Base-by-base conservation (phyloP, 495 filamentous ascomycete species). In the Penicillium parvum region DNA sequence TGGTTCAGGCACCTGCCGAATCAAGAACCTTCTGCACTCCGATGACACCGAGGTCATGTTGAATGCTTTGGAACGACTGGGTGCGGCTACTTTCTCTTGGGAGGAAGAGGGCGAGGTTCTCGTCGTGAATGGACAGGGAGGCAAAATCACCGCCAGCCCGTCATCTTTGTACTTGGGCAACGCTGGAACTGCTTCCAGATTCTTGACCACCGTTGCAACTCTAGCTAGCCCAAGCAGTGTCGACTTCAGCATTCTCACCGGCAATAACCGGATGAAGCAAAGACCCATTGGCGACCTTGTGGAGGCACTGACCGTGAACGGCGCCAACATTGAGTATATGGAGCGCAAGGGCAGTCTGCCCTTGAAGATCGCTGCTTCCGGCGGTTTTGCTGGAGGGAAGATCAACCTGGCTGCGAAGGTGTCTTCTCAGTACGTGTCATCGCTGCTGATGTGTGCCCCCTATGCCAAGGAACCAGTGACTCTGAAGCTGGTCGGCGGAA, bases 41-140 rank as follows among this genome's bases (percentile, higher is more conserved):
- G 92, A 96, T 56, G 92, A 99, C 59, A 96, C 90, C 3, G 88
- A 96, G 63, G 88, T 86, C 64, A 99, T 97, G 92, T 69, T 99
- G 40, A 88, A 85, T 43, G 94, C 92, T 30, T 72, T 99, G 43
- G 76, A 79, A 12, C 78, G 78, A 48, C 76, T 97, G 20, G 82
- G 86, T 28, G 92, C 87, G n/a, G 90, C 90, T n/a, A 82, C 82
- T 1, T 96, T 90, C 67, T 78, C 83, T 7, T 97, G 91, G 90
- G 94, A 96, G 64, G 85, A 95, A 26, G 86, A 89, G 39, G 92
- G 92, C 12, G 82, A 88, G 40, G 82, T 91, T 4, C 78, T 99
- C 8, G 82, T 95, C 11, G 89, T 99, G 25, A 84, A 82, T 43
- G 94, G 92, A 20, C 91, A 86, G 53, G 91, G 91, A 10, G 92